Percentiles rank a stretch among this genome's conserved stretches.
Conservation (phyloP, 2,329 filamentous ascomycete species). For the Fusarium sp. region DNA sequence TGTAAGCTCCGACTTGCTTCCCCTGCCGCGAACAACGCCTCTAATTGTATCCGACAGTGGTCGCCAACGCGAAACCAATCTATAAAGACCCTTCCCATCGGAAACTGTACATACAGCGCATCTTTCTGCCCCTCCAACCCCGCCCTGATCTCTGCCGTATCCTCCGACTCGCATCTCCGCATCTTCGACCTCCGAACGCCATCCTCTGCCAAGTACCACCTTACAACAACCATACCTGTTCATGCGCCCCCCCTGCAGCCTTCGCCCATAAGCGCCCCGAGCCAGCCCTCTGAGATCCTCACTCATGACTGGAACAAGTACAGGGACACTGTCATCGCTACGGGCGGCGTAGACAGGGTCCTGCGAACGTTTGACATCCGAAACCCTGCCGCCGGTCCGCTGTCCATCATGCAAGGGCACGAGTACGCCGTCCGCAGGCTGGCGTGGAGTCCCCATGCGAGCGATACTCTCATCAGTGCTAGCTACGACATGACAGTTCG, state of each 20-base stretch:
- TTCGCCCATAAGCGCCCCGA: slow-evolving; percentile 51
- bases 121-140: slow-evolving; percentile 91
- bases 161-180: slow-evolving; percentile 88
- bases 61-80: slow-evolving; percentile 81
- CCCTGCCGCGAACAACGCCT: neutral
- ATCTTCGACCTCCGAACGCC: slow-evolving; percentile 94
- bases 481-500: slow-evolving; percentile 99
- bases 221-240: slow-evolving; percentile 84
- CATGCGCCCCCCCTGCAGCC: slow-evolving; percentile 72
- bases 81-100: slow-evolving; percentile 87
- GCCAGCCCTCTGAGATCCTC: slow-evolving; percentile 82
- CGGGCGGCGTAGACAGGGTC: slow-evolving; percentile 87
- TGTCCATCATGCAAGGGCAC: slow-evolving; percentile 83
- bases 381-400: slow-evolving; percentile 77
- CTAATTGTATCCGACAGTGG: slow-evolving; percentile 68
- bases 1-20: slow-evolving; percentile 50
- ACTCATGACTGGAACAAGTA: slow-evolving; percentile 99
- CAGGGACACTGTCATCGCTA: slow-evolving; percentile 83
- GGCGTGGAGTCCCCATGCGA: slow-evolving; percentile 94
- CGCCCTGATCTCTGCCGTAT: slow-evolving; percentile 86
- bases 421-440: slow-evolving; percentile 89
- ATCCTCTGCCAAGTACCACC: slow-evolving; percentile 86
- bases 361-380: slow-evolving; percentile 94
- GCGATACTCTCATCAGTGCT: slow-evolving; percentile 85
- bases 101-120: slow-evolving; percentile 94